phyloP scores from a whole-genome alignment of 306 rosid species.

The Fragaria iinumae region DNA sequence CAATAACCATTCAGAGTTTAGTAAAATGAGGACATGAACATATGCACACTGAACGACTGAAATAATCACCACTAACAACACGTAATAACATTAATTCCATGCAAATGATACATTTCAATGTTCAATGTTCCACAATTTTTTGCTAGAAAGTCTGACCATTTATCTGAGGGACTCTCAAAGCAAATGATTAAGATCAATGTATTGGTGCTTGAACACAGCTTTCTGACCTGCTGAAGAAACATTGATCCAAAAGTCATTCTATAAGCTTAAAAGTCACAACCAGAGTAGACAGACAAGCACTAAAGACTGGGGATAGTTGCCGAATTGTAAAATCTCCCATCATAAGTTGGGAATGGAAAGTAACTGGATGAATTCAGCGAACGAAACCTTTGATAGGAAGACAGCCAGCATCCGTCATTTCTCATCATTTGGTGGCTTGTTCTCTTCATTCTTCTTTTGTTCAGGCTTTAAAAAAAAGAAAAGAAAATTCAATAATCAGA shows the following conservation, averaged over 20 bases:
- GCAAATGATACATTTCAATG: constrained; percentile 22
- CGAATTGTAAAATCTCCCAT: constrained; percentile 15
- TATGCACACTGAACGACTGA: background rate
- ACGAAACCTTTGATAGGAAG: constrained; percentile 22
- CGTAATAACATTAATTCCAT: background rate
- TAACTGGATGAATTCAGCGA: constrained; percentile 19
- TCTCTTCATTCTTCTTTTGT: constrained; percentile 76
- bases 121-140: constrained; percentile 12
- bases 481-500: constrained; percentile 24
- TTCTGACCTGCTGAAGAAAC: constrained; percentile 23
- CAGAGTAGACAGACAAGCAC: constrained; percentile 16
- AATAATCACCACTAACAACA: constrained; percentile 5
- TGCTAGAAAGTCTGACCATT: background rate
- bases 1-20: background rate
- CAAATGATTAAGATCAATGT: constrained; percentile 15
- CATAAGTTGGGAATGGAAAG: constrained; percentile 3
- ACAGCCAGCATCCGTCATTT: constrained; percentile 37
- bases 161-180: constrained; percentile 10
- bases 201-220: constrained; percentile 4
- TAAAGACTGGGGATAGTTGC: background rate
- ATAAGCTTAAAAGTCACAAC: constrained; percentile 14
- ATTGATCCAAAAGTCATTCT: constrained; percentile 12
- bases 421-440: constrained; percentile 59
- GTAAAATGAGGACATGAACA: background rate
- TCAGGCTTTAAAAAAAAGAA: constrained; percentile 35